Base-by-base conservation (phyloP, 139 green algal species). In the Pseudopediastrum boryanum region DNA sequence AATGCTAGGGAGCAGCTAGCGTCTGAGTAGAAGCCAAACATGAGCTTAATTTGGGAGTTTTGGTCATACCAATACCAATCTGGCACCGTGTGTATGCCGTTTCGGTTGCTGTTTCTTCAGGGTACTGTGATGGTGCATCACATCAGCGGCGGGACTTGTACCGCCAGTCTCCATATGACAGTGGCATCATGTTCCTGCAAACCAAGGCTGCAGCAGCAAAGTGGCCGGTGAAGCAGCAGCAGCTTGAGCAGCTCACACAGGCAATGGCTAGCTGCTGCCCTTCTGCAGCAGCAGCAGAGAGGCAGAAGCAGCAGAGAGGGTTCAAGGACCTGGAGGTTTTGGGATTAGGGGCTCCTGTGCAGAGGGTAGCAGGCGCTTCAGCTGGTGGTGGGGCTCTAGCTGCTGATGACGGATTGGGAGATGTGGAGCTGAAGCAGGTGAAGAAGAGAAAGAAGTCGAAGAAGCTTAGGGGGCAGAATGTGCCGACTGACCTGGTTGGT, bases 91-190 rank as follows among this genome's bases (percentile, higher is more conserved):
- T n/a, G 54, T 0, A 44, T 62, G 67, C n/a, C 29, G 41, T 33
- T 61, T 29, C 44, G 42, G 67, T 16, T 70, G 23, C 31, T 25
- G 29, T 54, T 38, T 0, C 27, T 64, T 33, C 74, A 81, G 67
- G 67, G 25, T 83, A 73, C 56, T 78, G 56, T 42, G 77, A 83
- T 27, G 77, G 77, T 31, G 67, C 68, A 7, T 75, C 65, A 6
- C 77, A 83, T 52, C 56, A 78, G 27, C 56, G 67, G 19, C 38
- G 38, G 1, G 58, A 72, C 58, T 56, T 75, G 5, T 83, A 78
- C 77, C 67, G 77, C 51, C 56, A 43, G 16, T 83, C 77, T 16
- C 58, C 77, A 4, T 83, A 48, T 39, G 67, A 78, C 67, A 83
- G 35, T 10, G 35, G 36, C 38, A 7, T 83, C 38, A 38, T 83